These are phyloP conservation scores for Pedinophyceae sp. DNA, from an alignment of 139 green algal species.

Conservation along the genomic window DNA sequence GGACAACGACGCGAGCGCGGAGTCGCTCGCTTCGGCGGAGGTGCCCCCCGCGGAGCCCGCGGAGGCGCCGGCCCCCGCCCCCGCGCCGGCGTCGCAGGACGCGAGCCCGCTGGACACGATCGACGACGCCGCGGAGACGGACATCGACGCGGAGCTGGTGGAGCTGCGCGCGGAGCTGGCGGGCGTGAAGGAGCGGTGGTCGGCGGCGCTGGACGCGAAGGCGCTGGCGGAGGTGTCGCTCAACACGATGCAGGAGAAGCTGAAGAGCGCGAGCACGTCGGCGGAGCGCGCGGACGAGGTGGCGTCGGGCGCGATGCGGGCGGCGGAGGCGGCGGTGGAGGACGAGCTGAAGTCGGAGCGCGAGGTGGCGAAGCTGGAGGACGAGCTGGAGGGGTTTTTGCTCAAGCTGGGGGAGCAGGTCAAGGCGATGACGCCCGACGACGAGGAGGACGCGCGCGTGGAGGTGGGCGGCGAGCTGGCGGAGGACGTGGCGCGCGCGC, in stretches of 20 bases:
- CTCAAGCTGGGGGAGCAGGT: too few relatives aligned
- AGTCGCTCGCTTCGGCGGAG: not conserved
- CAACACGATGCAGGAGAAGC: slow-evolving; percentile 28
- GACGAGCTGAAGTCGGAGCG: slow-evolving; percentile 2
- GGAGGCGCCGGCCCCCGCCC: not conserved
- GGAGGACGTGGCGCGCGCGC: slow-evolving; percentile 5
- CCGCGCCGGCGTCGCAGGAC: not conserved
- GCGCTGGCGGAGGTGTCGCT: slow-evolving; percentile 7
- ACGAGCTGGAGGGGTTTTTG: slow-evolving; percentile 1
- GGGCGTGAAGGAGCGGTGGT: slow-evolving; percentile 1
- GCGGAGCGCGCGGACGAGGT: not conserved
- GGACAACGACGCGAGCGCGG: too few relatives aligned
- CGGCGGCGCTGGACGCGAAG: slow-evolving; percentile 8
- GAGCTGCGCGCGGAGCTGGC: not conserved
- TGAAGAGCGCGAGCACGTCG: slow-evolving; percentile 42
- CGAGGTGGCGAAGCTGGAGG: slow-evolving; percentile 1
- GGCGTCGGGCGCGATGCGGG: slow-evolving; percentile 2
- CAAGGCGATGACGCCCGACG: not conserved
- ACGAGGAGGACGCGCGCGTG: too few relatives aligned
- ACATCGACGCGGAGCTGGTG: not conserved
- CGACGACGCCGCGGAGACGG: not conserved
- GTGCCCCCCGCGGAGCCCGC: not conserved
- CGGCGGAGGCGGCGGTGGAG: slow-evolving; percentile 2
- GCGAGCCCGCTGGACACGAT: not conserved
- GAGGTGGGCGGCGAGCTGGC: too few relatives aligned